These are phyloP conservation scores for Zasmidium citrigriseum DNA, from an alignment of 2,329 filamentous ascomycete species.

Conservation along the genomic window DNA sequence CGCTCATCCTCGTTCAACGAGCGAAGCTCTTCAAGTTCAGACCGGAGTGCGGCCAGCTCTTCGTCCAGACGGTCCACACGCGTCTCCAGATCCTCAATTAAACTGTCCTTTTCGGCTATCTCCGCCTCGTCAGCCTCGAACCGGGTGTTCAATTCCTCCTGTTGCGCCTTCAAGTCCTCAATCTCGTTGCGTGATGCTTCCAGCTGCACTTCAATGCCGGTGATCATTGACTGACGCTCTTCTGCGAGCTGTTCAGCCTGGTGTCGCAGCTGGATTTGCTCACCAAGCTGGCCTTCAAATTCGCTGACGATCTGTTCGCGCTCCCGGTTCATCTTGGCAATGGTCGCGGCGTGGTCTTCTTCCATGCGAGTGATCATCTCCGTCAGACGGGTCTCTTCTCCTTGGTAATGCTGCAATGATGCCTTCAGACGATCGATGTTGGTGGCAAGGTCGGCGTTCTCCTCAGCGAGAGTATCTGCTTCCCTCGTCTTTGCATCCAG, in stretches of 20 bases:
- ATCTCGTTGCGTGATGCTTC: constrained; percentile 37
- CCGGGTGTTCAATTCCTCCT: constrained; percentile 34
- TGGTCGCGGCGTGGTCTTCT: constrained; percentile 37
- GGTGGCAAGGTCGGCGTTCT: constrained; percentile 37
- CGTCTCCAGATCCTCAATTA: constrained; percentile 41
- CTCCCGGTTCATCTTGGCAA: constrained; percentile 42
- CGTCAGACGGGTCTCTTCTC: constrained; percentile 41
- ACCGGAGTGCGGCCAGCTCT: constrained; percentile 30
- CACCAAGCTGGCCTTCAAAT: constrained; percentile 40
- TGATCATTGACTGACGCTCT: constrained; percentile 42
- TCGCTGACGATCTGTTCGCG: constrained; percentile 38
- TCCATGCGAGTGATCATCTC: constrained; percentile 43
- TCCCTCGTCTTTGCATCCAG: constrained; percentile 26
- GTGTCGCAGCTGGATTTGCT: constrained; percentile 39
- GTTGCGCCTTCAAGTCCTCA: constrained; percentile 35
- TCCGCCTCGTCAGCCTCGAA: constrained; percentile 40
- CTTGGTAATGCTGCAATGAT: constrained; percentile 42
- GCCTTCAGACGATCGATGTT: constrained; percentile 39
- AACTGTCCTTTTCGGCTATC: constrained; percentile 38
- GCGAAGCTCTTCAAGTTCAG: constrained; percentile 40
- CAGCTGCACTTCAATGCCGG: constrained; percentile 41
- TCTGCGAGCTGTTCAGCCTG: constrained; percentile 41
- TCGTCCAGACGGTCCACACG: constrained; percentile 37
- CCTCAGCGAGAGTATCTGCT: constrained; percentile 24
- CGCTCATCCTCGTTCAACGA: constrained; percentile 43